phyloP scores from a whole-genome alignment of 345 rosid genomes.

The Acer campestre region DNA sequence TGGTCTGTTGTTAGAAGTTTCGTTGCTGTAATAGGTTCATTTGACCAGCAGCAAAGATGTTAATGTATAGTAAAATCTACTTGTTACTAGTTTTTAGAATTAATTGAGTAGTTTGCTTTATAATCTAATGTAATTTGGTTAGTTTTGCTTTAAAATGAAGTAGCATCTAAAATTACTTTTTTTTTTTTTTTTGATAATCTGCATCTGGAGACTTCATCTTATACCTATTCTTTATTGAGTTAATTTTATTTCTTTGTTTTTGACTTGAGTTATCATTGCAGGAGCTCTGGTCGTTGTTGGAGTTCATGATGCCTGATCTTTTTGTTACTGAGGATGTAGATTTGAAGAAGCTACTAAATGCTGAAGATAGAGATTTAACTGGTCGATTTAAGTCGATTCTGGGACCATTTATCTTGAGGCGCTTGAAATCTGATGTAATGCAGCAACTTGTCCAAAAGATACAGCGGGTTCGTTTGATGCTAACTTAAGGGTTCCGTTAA shows the following conservation, averaged over 20 bases:
- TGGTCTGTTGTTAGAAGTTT: not conserved
- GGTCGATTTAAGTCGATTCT: conserved; percentile 91
- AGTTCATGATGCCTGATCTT: conserved; percentile 96
- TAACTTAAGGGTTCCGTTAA: not conserved
- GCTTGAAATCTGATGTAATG: conserved; percentile 96
- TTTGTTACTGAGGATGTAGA: conserved; percentile 90
- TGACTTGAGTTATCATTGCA: conserved; percentile 35
- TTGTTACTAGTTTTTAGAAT: not conserved
- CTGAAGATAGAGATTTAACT: conserved; percentile 80
- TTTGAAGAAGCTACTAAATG: conserved; percentile 82
- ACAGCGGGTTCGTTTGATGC: conserved; percentile 61
- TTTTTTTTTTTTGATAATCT: not conserved
- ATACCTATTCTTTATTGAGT: conserved; percentile 8
- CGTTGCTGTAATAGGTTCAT: not conserved
- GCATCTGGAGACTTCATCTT: not conserved
- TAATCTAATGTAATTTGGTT: not conserved
- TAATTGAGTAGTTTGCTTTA: not conserved
- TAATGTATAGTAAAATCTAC: not conserved
- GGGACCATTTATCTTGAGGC: conserved; percentile 95
- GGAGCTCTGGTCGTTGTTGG: conserved; percentile 97
- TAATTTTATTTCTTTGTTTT: conserved; percentile 15
- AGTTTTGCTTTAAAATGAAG: not conserved
- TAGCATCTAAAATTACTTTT: not conserved
- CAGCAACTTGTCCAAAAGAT: conserved; percentile 94
- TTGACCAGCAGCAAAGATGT: not conserved